Conservation (phyloP, 192 early-diverging fungal species). For the Paraglomus brasilianum region DNA sequence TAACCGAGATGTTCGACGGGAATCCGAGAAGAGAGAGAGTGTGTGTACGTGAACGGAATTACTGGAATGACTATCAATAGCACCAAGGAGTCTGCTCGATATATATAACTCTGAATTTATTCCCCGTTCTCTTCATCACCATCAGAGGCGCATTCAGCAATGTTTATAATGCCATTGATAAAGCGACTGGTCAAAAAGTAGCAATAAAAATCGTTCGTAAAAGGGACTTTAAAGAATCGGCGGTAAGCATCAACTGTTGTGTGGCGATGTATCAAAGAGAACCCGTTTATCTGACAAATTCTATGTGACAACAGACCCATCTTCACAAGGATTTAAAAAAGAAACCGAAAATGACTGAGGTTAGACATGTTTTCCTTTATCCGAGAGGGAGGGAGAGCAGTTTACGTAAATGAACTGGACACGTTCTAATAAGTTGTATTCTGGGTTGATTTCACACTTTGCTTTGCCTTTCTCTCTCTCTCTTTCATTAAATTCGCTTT, state of each 20-base stretch:
- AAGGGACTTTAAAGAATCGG: constrained; percentile 64
- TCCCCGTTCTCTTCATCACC: too few species aligned
- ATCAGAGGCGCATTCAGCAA: constrained; percentile 81
- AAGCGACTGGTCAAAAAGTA: constrained; percentile 62
- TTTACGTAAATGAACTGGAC: background rate
- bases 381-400: background rate
- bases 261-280: constrained; percentile 27
- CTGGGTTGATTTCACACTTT: background rate
- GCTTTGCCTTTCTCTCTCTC: constrained; percentile 1
- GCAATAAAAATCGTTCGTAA: constrained; percentile 86
- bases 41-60: too few species aligned
- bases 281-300: background rate
- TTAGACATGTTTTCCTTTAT: constrained; percentile 30
- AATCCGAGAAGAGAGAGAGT: too few species aligned
- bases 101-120: too few species aligned
- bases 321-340: constrained; percentile 51
- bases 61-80: too few species aligned
- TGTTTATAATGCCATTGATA: constrained; percentile 75
- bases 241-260: constrained; percentile 42
- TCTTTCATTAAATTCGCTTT: background rate
- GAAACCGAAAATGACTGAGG: constrained; percentile 48
- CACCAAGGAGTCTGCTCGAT: too few species aligned
- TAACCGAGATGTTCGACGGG: background rate
- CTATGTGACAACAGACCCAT: constrained; percentile 40
- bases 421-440: background rate